Evolutionary conservation across 1,284 basidiomycete species (phyloP).

Genomic region (Moniliophthora roreri): DNA sequence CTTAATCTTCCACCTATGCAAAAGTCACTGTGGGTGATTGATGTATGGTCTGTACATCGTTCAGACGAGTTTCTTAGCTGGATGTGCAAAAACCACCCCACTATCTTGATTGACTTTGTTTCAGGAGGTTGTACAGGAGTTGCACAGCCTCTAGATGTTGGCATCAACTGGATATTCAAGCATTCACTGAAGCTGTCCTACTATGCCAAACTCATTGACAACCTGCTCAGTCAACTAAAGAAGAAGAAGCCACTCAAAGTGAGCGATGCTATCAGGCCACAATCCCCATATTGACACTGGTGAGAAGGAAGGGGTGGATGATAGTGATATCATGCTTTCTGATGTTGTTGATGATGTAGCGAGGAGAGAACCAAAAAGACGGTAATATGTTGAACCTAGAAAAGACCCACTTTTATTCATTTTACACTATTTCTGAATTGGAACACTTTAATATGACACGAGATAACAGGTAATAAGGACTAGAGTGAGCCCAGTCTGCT

Average conservation of each 20-base stretch:
- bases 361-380: too few relatives aligned
- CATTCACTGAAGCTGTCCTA: conserved; percentile 23
- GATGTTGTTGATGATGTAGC: too few relatives aligned
- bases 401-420: too few relatives aligned
- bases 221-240: conserved; percentile 12
- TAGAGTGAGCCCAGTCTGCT: too few relatives aligned
- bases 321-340: too few relatives aligned
- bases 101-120: conserved; percentile 27
- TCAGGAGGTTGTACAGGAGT: conserved; percentile 26
- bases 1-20: conserved; percentile 23
- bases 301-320: too few relatives aligned
- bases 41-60: conserved; percentile 38
- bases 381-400: too few relatives aligned
- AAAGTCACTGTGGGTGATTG: conserved; percentile 30
- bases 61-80: conserved; percentile 30
- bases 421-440: too few relatives aligned
- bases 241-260: conserved; percentile 2
- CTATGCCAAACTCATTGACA: conserved; percentile 28
- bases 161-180: conserved; percentile 30
- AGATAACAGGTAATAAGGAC: too few relatives aligned
- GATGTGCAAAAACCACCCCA: conserved; percentile 25
- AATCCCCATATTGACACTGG: neutral
- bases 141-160: conserved; percentile 31
- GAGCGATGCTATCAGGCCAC: conserved; percentile 16
- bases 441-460: too few relatives aligned